These are phyloP conservation scores for Eleusine indica DNA, from an alignment of 176 grass and related monocot genomes.

Conservation along the genomic window DNA sequence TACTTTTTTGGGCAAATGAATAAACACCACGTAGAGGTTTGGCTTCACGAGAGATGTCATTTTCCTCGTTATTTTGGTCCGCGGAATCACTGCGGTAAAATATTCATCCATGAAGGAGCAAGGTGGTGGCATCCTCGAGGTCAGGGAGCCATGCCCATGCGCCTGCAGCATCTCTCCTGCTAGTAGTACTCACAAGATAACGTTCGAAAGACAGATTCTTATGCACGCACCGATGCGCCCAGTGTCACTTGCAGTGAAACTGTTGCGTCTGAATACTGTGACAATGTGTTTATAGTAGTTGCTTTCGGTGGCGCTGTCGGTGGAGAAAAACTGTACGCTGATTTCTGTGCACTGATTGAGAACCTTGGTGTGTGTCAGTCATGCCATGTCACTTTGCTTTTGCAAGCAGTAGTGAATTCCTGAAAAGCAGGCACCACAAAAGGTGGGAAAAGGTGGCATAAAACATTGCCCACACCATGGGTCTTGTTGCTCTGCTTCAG, in stretches of 20 bases:
- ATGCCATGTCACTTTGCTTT: neutral
- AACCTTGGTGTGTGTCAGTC: neutral
- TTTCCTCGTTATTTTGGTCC: neutral
- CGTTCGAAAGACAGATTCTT: neutral
- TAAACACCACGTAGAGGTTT: neutral
- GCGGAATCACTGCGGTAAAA: neutral
- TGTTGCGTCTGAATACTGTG: neutral
- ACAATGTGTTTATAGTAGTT: neutral
- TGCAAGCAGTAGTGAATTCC: neutral
- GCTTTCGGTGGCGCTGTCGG: neutral
- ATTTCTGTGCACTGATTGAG: neutral
- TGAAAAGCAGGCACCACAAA: neutral
- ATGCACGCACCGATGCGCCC: neutral
- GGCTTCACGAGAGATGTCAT: neutral
- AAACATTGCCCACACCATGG: neutral
- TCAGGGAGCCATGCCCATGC: neutral
- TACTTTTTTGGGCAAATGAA: neutral
- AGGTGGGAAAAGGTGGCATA: neutral
- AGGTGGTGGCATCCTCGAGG: neutral
- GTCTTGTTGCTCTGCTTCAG: slow-evolving; percentile 9
- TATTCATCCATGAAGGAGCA: neutral
- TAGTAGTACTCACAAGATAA: neutral
- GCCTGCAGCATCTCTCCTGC: neutral
- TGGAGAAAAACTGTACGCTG: neutral
- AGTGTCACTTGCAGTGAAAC: neutral